Evolutionary conservation across 2,329 filamentous ascomycete species (phyloP).

Genomic region (Colletotrichum sp.): DNA sequence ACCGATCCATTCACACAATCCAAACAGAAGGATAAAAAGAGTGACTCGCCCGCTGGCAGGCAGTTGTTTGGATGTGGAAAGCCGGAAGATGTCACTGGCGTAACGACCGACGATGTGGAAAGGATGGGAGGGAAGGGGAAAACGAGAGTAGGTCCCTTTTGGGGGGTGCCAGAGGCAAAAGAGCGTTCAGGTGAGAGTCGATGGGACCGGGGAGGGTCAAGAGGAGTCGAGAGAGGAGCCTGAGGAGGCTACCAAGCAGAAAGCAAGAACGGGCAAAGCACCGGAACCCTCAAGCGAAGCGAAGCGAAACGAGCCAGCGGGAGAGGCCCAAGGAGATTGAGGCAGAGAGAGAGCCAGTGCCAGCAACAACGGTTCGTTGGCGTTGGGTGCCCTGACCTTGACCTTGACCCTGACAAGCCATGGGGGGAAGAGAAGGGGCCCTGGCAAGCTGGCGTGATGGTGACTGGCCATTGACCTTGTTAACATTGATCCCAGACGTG

Average conservation of each 20-base stretch:
- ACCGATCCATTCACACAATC: conserved; percentile 16
- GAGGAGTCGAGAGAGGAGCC: background rate
- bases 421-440: background rate
- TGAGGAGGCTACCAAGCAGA: background rate
- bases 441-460: background rate
- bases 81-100: conserved; percentile 25
- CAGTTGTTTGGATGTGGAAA: conserved; percentile 42
- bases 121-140: conserved; percentile 22
- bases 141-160: conserved; percentile 22
- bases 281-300: conserved; percentile 10
- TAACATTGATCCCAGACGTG: background rate
- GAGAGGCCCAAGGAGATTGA: conserved; percentile 8
- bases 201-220: background rate
- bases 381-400: background rate
- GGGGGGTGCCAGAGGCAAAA: conserved; percentile 24
- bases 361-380: background rate
- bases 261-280: conserved; percentile 3
- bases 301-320: conserved; percentile 16
- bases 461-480: background rate
- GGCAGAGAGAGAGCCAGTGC: background rate
- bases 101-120: conserved; percentile 32
- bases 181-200: conserved; percentile 19
- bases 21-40: conserved; percentile 44
- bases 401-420: background rate
- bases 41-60: conserved; percentile 63